A percentile compares a stretch with the other conserved stretches of the same genome.
Conservation (phyloP, 1,284 basidiomycete species). For the Lentinus polychrous region DNA sequence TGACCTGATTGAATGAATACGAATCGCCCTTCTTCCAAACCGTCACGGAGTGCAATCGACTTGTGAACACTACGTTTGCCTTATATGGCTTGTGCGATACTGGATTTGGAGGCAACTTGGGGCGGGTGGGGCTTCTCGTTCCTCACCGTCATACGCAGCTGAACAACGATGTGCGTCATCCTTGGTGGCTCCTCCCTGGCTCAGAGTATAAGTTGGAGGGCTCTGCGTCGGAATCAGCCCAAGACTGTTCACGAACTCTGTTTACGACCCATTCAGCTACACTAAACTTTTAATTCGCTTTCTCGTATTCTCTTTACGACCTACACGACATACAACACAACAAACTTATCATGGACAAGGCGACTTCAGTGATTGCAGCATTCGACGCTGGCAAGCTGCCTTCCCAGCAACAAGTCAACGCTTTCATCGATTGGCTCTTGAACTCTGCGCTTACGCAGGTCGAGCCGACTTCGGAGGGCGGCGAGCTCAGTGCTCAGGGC, state of each 20-base stretch:
- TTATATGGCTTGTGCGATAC: no score
- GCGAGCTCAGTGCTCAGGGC: slow-evolving; percentile 47
- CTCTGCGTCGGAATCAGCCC: no score
- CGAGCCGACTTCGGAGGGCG: slow-evolving; percentile 29
- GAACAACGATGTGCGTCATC: neutral
- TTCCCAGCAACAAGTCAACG: slow-evolving; percentile 44
- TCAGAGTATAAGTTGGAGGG: neutral
- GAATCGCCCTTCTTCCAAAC: no score
- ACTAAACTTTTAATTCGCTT: neutral
- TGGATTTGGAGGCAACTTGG: no score
- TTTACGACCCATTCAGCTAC: neutral
- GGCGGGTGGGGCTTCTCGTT: no score
- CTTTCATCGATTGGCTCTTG: slow-evolving; percentile 44
- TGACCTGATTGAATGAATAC: no score
- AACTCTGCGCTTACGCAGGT: slow-evolving; percentile 38
- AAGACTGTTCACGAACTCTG: no score
- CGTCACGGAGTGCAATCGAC: no score
- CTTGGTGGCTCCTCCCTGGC: neutral
- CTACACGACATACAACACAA: neutral
- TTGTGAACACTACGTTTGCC: no score
- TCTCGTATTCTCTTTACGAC: neutral
- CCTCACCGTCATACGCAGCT: no score
- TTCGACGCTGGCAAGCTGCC: slow-evolving; percentile 62
- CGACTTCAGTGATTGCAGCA: slow-evolving; percentile 51
- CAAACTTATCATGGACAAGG: slow-evolving; percentile 44